Evolutionary conservation across 768 basidiomycete genomes (phyloP), one percentile per base, ranked within the genome.

Genomic region (Boletus sp.): DNA sequence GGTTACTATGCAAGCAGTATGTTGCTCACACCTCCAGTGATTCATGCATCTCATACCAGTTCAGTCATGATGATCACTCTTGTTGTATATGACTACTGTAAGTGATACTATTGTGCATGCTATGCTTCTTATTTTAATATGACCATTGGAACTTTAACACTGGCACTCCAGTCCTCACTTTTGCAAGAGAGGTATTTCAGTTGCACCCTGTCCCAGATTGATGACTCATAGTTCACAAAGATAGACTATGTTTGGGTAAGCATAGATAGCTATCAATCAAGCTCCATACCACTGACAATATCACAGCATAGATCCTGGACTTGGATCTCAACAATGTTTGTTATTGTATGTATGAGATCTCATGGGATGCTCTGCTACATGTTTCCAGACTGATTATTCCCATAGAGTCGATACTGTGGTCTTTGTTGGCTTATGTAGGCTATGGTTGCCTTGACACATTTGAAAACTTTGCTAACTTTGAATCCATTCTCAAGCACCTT

Each of bases 191-290:
- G 50, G 63, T 60, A 47, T 32, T 11, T 63, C 10, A 5, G 15
- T 17, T 7, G 3, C 14, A 32, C 17, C 14, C 5, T 8, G 17
- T 36, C 15, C 2, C 9, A 28, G 8, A 28, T 41, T 4, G 4
- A 15, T 12, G 7, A 7, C 3, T 57, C 2, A 62, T 18, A 5
- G 11, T 15, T 24, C 28, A 8, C 12, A 40, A 32, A 64, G 63
- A 45, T 65, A 41, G 35, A 58, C 15, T 41, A 55, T 14, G 5
- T 64, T 12, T 64, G 63, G 63, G 63, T 64, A 20, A 42, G 56
- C 3, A 20, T 33, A 20, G 24, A 37, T 5, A 2, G 6, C 7
- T 9, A 3, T 9, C 3, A 7, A 3, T 15, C 18, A 8, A 7
- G 2, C 39, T 12, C 4, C 8, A 0, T 5, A 12, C 42, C 7